phyloP scores from a whole-genome alignment of 306 rosid genomes.

The Vicia sativa region DNA sequence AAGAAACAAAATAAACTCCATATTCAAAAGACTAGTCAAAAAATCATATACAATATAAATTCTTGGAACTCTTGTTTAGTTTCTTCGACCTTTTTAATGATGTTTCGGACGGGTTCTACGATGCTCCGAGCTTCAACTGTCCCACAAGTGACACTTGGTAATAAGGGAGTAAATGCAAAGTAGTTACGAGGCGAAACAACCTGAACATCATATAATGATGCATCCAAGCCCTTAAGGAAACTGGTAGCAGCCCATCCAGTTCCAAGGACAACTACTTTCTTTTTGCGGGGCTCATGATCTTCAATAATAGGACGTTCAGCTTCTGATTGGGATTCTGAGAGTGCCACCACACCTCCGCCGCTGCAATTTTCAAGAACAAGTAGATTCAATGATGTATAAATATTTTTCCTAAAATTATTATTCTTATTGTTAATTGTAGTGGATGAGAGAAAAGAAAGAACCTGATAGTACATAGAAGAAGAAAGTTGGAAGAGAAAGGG shows the following conservation, averaged over 20 bases:
- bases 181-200: slow-evolving; percentile 93
- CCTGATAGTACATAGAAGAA: slow-evolving; percentile 79
- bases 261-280: slow-evolving; percentile 94
- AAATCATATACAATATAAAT: too few relatives aligned
- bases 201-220: slow-evolving; percentile 73
- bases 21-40: background rate
- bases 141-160: slow-evolving; percentile 96
- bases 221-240: slow-evolving; percentile 84
- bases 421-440: too few relatives aligned
- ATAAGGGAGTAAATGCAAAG: slow-evolving; percentile 91
- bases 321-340: slow-evolving; percentile 69
- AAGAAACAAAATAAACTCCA: slow-evolving; percentile 19
- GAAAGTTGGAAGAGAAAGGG: slow-evolving; percentile 58
- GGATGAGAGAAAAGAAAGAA: background rate
- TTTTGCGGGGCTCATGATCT: slow-evolving; percentile 44
- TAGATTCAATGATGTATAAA: too few relatives aligned
- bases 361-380: slow-evolving; percentile 52
- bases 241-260: slow-evolving; percentile 99
- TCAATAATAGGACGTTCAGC: slow-evolving; percentile 41
- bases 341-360: slow-evolving; percentile 82
- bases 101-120: slow-evolving; percentile 87
- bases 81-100: slow-evolving; percentile 70
- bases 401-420: too few relatives aligned
- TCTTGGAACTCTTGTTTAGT: too few relatives aligned
- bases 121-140: slow-evolving; percentile 98